These are phyloP conservation scores for Pythium inflatum DNA, from an alignment of 352 stramenopile species.

Conservation along the genomic window DNA sequence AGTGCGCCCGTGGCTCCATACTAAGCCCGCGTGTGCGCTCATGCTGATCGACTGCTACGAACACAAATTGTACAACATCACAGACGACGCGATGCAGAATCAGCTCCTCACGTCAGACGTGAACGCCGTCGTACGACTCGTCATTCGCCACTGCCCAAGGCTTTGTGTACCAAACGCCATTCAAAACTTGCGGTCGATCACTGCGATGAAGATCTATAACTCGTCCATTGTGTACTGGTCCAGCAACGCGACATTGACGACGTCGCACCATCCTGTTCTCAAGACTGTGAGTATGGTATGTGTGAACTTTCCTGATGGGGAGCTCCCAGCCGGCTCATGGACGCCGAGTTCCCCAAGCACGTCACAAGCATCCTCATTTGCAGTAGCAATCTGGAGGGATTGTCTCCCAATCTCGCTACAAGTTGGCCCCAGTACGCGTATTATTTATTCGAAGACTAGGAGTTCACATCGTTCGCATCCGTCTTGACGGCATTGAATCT, in stretches of 20 bases:
- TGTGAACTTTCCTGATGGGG: slow-evolving; percentile 2
- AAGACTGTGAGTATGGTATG: slow-evolving; percentile 17
- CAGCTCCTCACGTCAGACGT: background rate
- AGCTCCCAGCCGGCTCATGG: slow-evolving; percentile 20
- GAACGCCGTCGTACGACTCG: background rate
- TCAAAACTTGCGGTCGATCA: background rate
- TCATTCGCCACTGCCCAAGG: background rate
- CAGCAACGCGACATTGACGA: slow-evolving; percentile 22
- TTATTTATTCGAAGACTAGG: slow-evolving; percentile 5
- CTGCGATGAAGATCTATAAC: slow-evolving; percentile 32
- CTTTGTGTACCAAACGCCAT: slow-evolving; percentile 13
- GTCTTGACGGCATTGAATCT: slow-evolving; percentile 1
- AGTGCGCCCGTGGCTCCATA: slow-evolving; percentile 10
- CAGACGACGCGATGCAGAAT: background rate
- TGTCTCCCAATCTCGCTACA: background rate
- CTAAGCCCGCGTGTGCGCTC: slow-evolving; percentile 20
- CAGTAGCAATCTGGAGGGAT: slow-evolving; percentile 2
- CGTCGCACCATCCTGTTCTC: slow-evolving; percentile 9
- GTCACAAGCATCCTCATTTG: slow-evolving; percentile 6
- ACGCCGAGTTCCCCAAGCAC: slow-evolving; percentile 16
- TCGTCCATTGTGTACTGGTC: slow-evolving; percentile 18
- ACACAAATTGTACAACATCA: background rate
- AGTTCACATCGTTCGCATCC: slow-evolving; percentile 5
- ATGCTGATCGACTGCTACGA: slow-evolving; percentile 16
- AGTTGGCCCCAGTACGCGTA: slow-evolving; percentile 3